Evolutionary conservation across 2,329 filamentous ascomycete genomes (phyloP), one percentile per base, ranked within the genome.

Genomic region (Fusarium graminum): DNA sequence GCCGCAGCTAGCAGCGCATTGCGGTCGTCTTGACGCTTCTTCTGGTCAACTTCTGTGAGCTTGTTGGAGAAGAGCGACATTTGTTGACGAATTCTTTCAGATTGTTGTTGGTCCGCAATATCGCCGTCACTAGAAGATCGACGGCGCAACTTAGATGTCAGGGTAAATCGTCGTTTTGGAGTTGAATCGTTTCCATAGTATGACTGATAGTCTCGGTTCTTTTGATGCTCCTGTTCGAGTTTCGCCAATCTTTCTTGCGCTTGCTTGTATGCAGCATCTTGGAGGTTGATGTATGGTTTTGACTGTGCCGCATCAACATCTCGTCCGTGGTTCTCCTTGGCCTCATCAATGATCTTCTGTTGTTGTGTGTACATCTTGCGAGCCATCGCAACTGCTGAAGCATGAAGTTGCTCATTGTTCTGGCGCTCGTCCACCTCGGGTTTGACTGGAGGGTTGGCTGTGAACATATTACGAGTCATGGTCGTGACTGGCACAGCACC

Each of bases 351-450:
- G 61, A 84, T 84, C 62, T 85, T 86, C 63, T 92, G 87, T 69
- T 93, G 89, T 32, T 87, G 82, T 12, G 82, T 86, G 74, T 93
- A 97, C 88, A 97, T 94, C 69, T 90, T 88, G 77, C 90, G 91
- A 8, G 94, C 93, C 93, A 97, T 97, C 12, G 91, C 92, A 4
- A 97, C 82, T 4, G 94, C 93, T 19, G 93, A 94, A 29, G 93
- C 92, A 65, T 90, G 90, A 4, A 97, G 81, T 6, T 89, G 88
- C 68, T 93, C 90, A 42, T 89, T 86, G 58, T 86, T 87, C 63
- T 86, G 88, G 75, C 89, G 86, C 72, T 97, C 93, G 39, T 95
- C 90, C 0, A 88, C 80, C 72, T 96, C 92, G 3, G 86, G 80
- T 26, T 87, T 83, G 4, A 96, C 87, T 0, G 89, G 90, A 6